Evolutionary conservation across 768 basidiomycete species (phyloP), one percentile per base, ranked within the genome.

Genomic region (Neoboletus brunneissimus): DNA sequence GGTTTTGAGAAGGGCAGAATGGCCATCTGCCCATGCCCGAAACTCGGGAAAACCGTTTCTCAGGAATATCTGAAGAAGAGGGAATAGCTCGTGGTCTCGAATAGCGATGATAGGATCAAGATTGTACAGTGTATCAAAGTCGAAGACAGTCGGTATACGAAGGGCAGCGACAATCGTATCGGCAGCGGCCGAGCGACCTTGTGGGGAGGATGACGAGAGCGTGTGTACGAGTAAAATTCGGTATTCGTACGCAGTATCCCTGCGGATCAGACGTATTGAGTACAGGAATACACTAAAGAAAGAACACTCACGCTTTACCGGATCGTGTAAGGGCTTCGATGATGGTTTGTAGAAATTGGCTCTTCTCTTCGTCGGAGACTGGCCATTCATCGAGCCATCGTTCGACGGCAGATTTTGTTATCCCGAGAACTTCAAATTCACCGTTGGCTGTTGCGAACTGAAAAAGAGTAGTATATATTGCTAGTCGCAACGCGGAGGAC

Each of bases 331-430:
- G 86, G 4, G 82, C 79, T 59, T 82, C 80, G 0, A 82, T 82
- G 52, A 93, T 77, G 5, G 71, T 76, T 63, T 87, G 86, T 45
- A 90, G 71, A 71, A 92, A 89, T 2, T 73, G 72, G 51, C 81
- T 77, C 65, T 88, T 89, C 56, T 88, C 82, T 51, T 83, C 80
- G 5, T 77, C 60, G 3, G 83, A 73, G 53, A 90, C 75, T 18
- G 80, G 78, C 91, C 91, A 92, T 63, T 91, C 89, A 16, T 80
- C 76, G 27, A 91, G 68, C 89, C 89, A 92, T 66, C 79, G 84
- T 67, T 90, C 83, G n/a, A 92, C 79, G 53, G 83, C 82, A 3
- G 76, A 58, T 64, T 77, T 79, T 44, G 81, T 78, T 38, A 91
- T 75, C 46, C 81, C 80, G 9, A 94, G 78, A 10, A 79, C 71